Base-by-base conservation (phyloP, 2,329 filamentous ascomycete genomes). In the Ceratocystis albifundus region DNA sequence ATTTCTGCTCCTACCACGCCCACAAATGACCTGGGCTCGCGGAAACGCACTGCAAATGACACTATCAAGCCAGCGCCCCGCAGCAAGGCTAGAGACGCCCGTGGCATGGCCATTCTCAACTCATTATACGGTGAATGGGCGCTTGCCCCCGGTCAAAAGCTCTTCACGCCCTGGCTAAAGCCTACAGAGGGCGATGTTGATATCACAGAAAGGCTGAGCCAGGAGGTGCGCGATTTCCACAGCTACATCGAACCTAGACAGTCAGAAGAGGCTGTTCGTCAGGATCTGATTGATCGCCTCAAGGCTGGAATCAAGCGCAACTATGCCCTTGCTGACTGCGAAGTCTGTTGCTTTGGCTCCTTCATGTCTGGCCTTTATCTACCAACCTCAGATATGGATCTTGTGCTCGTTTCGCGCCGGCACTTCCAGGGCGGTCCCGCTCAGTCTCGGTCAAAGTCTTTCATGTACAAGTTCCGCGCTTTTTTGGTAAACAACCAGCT, bases 201-300 rank as follows among this genome's bases (percentile, higher is more conserved):
- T 25, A 46, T 36, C n/a, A 22, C 36, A 53, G 66, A 62, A 61
- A 64, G 59, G 22, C 78, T 99, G 30, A 91, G 97, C 75, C 90
- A 91, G 72, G 94, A 99, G 75, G 86, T 97, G 55, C 78, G 88
- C 36, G 89, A 95, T 71, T 97, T 96, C 73, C 95, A 92, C 74
- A 80, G 92, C 45, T 95, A 87, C 74, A 88, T 96, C 41, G 85
- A 82, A 69, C 94, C 94, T 2, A 82, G 84, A 59, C 75, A 82
- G 2, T 94, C 88, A 71, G 94, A 99, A 75, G 81, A 91, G 69
- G 78, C 80, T 2, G 84, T 96, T 65, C 89, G 94, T 8, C 76
- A 81, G 22, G 82, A 88, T 61, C 77, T 99, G 15, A 81, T 97
- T 44, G 76, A 84, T 2, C 85, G 90, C 20, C 78, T 97, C 1